These are phyloP conservation scores for Moricandia moricandioides DNA, from an alignment of 345 rosid species.

Conservation along the genomic window DNA sequence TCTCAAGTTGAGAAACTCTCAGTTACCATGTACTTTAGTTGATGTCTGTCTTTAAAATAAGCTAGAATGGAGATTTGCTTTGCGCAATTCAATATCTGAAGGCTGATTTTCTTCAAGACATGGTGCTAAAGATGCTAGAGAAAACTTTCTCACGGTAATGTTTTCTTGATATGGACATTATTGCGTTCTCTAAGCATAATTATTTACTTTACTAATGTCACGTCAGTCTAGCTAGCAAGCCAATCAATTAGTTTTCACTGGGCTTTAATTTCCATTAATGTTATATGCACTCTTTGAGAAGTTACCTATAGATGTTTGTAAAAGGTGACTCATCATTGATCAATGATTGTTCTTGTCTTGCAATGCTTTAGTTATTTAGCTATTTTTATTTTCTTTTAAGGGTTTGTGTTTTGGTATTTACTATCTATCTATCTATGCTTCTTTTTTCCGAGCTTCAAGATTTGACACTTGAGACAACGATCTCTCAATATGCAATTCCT, in stretches of 20 bases:
- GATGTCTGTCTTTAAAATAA: slow-evolving; percentile 5
- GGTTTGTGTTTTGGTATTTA: neutral
- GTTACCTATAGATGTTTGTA: neutral
- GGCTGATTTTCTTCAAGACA: neutral
- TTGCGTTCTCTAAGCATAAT: neutral
- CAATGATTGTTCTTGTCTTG: neutral
- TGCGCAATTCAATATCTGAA: neutral
- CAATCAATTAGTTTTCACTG: neutral
- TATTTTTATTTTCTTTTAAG: neutral
- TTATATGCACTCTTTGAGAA: neutral
- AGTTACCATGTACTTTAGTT: neutral
- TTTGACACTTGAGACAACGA: neutral
- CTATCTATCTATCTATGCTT: neutral
- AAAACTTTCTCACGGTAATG: slow-evolving; percentile 1
- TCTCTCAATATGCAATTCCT: neutral
- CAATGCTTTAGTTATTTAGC: neutral
- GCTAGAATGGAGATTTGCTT: neutral
- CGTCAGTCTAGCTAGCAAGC: neutral
- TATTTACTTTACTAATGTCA: neutral
- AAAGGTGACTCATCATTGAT: neutral
- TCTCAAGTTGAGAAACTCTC: neutral
- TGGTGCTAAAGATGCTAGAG: neutral
- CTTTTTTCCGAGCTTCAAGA: neutral
- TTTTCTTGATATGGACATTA: neutral
- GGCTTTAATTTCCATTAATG: neutral